Evolutionary conservation across 2,329 filamentous ascomycete genomes (phyloP).

Genomic region (Colletotrichum viniferum): DNA sequence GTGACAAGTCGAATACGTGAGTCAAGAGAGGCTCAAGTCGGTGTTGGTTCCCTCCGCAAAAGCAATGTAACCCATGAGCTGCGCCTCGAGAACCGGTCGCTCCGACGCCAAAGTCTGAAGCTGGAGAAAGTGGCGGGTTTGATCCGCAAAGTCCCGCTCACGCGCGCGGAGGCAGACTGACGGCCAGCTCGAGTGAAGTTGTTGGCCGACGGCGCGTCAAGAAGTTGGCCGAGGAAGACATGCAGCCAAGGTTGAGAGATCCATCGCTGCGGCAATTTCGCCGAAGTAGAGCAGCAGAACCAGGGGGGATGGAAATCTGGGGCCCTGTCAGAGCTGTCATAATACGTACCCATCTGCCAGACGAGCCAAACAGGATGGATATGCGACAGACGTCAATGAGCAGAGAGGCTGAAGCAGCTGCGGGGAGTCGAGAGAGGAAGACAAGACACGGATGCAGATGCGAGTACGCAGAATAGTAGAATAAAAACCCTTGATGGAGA

Average conservation of each 20-base stretch:
- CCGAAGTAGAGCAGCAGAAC: background rate
- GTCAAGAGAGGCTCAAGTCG: slow-evolving; percentile 9
- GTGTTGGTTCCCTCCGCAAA: background rate
- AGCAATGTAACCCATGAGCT: background rate
- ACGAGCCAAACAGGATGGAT: background rate
- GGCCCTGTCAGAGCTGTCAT: background rate
- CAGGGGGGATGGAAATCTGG: background rate
- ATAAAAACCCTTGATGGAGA: background rate
- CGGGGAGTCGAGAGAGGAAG: background rate
- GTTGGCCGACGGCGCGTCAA: background rate
- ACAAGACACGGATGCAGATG: background rate
- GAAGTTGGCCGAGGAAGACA: background rate
- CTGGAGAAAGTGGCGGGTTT: background rate
- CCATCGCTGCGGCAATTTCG: background rate
- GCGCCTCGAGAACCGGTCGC: background rate
- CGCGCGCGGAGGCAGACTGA: background rate
- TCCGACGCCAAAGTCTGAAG: background rate
- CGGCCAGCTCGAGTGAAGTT: background rate
- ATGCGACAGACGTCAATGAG: background rate
- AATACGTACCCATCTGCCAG: background rate
- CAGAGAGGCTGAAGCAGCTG: background rate
- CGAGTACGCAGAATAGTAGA: background rate
- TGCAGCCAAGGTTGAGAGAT: background rate
- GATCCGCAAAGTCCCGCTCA: background rate
- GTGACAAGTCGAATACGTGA: slow-evolving; percentile 4